These are phyloP conservation scores for Torrubiella hemipterigena DNA, from an alignment of 2,329 filamentous ascomycete species.

Conservation along the genomic window DNA sequence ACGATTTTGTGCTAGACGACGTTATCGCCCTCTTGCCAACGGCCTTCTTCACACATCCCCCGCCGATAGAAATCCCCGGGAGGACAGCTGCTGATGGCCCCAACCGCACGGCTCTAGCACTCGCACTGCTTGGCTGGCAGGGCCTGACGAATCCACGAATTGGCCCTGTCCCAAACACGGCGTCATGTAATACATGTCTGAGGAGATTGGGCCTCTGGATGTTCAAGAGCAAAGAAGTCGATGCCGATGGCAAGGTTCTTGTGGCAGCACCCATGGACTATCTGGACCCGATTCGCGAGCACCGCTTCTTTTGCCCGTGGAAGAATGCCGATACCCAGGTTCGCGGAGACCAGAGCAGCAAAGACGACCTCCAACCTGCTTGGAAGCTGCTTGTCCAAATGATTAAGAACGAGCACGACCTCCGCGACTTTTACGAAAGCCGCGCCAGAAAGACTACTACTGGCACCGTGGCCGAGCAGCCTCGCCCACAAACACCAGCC, in stretches of 20 bases:
- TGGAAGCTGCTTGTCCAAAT: slow-evolving; percentile 45
- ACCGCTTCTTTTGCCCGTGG: slow-evolving; percentile 80
- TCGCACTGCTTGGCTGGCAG: slow-evolving; percentile 69
- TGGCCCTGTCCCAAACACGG: slow-evolving; percentile 56
- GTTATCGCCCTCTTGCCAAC: slow-evolving; percentile 36
- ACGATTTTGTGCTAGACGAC: slow-evolving; percentile 36
- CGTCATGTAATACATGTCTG: slow-evolving; percentile 76
- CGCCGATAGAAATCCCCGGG: slow-evolving; percentile 19
- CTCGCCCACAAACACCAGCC: no score
- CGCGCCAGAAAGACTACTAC: slow-evolving; percentile 14
- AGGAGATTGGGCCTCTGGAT: slow-evolving; percentile 88
- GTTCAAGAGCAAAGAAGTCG: slow-evolving; percentile 65
- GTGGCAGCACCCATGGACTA: slow-evolving; percentile 51
- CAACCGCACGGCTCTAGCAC: slow-evolving; percentile 51
- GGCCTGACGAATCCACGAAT: slow-evolving; percentile 43
- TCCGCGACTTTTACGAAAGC: slow-evolving; percentile 26
- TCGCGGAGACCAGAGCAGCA: slow-evolving; percentile 18
- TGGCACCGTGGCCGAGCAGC: background rate
- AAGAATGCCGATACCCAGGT: slow-evolving; percentile 52
- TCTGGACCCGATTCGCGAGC: slow-evolving; percentile 58
- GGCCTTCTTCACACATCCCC: slow-evolving; percentile 40
- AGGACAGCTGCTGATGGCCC: slow-evolving; percentile 18
- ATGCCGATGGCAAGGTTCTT: slow-evolving; percentile 37
- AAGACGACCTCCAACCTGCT: slow-evolving; percentile 28
- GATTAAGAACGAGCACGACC: slow-evolving; percentile 45